These are phyloP conservation scores for Cutaneotrichosporon sp. DNA, from an alignment of 1,284 basidiomycete genomes.

Conservation along the genomic window DNA sequence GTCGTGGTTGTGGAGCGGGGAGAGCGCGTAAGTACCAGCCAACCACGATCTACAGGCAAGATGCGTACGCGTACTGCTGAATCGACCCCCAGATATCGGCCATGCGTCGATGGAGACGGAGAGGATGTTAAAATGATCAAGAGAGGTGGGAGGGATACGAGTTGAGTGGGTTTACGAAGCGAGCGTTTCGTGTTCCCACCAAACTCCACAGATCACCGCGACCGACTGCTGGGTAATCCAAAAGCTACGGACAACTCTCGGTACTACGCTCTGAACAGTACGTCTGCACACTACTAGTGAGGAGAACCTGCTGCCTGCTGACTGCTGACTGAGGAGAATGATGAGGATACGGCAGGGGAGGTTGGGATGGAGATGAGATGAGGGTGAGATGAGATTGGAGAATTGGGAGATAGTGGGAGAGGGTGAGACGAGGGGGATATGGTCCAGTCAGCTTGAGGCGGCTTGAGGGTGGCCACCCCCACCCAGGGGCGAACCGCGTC, in stretches of 20 bases:
- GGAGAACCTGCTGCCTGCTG: neutral
- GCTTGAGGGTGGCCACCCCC: no score
- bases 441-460: neutral
- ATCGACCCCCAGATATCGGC: slow-evolving; percentile 4
- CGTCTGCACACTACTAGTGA: slow-evolving; percentile 1
- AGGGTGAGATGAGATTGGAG: no score
- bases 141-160: no score
- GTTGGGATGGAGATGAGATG: no score
- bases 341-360: neutral
- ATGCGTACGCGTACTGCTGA: slow-evolving; percentile 22
- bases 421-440: neutral
- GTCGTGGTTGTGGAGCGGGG: neutral
- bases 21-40: neutral
- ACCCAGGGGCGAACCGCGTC: no score
- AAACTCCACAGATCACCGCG: neutral
- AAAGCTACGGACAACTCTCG: neutral
- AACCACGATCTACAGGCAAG: neutral
- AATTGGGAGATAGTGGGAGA: neutral
- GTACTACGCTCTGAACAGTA: neutral
- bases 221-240: neutral
- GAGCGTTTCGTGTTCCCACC: no score
- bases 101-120: slow-evolving; percentile 5
- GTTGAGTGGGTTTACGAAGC: no score
- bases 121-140: neutral
- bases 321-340: neutral